Base-by-base conservation (phyloP, 1,284 basidiomycete genomes). In the Schizophyllum commune region DNA sequence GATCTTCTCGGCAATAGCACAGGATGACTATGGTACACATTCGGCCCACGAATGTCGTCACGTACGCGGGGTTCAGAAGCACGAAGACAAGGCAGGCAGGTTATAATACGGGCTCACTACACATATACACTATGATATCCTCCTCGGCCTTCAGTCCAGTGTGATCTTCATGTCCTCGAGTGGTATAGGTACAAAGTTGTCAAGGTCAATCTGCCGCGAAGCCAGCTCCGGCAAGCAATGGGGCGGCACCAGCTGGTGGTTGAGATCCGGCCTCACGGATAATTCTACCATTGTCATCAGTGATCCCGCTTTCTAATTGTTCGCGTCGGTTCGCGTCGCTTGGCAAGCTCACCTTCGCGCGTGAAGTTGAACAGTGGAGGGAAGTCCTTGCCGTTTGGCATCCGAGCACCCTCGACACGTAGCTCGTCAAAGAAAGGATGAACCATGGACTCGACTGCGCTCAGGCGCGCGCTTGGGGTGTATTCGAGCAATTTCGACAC, bases 351-450 rank as follows among this genome's bases (percentile, higher is more conserved):
- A 94, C 94, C 93, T 79, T 98, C 96, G 67, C 91, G 88, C 64
- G 95, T 96, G 74, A 97, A 98, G 80, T 99, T 87, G 77, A 99
- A 99, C 65, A 99, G 79, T 60, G 84, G 84, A 1, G 96, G 96
- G 77, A 98, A 91, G 57, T 96, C 93, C 75, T 95, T 95, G 65
- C 96, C 96, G 71, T 96, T 98, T 13, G 96, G 95, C 91, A 99
- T 92, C 74, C 88, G 88, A 53, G 92, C 88, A 1, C 94, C 94
- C 71, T 95, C 91, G 57, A 82, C 83, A 66, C 94, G 86, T 68
- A 99, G 77, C 76, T 99, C 96, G 73, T 99, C 95, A 73, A 99
- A 99, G 88, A 99, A 96, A 20, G 94, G 90, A 73, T 98, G 95
- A 60, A 91, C 86, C 85, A 96, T 91, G 6, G 94, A 94, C 76